A percentile compares a stretch with the other conserved stretches of the same genome.
phyloP scores from a whole-genome alignment of 306 rosid species.

The Oemleria cerasiformis region DNA sequence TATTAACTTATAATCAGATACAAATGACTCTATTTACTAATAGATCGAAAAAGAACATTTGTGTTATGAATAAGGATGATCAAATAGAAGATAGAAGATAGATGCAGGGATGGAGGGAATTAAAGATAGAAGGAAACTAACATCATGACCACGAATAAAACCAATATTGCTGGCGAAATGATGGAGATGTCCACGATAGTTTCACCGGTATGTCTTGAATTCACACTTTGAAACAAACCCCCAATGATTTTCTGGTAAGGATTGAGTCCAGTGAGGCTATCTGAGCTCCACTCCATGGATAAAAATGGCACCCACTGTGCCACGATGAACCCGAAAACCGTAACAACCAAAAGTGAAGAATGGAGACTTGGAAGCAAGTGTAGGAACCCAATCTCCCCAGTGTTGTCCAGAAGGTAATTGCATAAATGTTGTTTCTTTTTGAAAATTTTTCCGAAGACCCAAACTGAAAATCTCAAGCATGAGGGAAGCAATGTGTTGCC shows the following conservation, averaged over 20 bases:
- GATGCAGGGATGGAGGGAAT: background rate
- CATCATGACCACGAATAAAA: slow-evolving; percentile 58
- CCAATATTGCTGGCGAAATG: slow-evolving; percentile 47
- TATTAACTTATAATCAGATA: too few species aligned
- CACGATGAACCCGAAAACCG: slow-evolving; percentile 43
- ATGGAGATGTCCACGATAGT: slow-evolving; percentile 43
- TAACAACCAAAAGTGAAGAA: slow-evolving; percentile 33
- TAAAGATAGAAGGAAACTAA: slow-evolving; percentile 33
- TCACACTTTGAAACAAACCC: slow-evolving; percentile 40
- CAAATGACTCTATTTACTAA: too few species aligned
- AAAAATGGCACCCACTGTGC: slow-evolving; percentile 35
- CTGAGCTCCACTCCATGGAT: slow-evolving; percentile 46
- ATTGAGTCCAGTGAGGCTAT: slow-evolving; percentile 34
- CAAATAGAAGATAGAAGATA: background rate
- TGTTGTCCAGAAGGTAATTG: slow-evolving; percentile 29
- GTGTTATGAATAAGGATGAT: too few species aligned
- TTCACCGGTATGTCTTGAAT: slow-evolving; percentile 61
- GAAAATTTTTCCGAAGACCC: slow-evolving; percentile 37
- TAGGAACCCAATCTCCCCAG: slow-evolving; percentile 32
- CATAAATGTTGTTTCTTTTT: slow-evolving; percentile 26
- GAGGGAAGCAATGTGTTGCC: slow-evolving; percentile 64
- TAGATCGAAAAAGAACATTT: too few species aligned
- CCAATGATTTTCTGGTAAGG: slow-evolving; percentile 43
- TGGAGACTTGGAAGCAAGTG: slow-evolving; percentile 39
- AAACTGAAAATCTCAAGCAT: slow-evolving; percentile 33